Base-by-base conservation (phyloP, 2,329 filamentous ascomycete genomes). In the Rhexocercosporidium sp. region DNA sequence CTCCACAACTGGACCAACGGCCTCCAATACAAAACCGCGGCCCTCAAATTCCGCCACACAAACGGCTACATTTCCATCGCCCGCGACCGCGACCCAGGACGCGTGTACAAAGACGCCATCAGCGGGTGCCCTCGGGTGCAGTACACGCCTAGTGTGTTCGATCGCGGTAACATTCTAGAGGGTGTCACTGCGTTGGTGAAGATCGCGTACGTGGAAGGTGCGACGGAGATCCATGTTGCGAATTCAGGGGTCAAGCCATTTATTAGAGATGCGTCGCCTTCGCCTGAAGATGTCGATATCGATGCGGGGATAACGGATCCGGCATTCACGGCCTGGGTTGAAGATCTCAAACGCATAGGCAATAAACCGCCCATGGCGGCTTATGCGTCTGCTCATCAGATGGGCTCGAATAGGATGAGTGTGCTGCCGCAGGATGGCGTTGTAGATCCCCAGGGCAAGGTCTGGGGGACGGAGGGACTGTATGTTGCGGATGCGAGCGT, bases 381-480 rank as follows among this genome's bases (percentile, higher is more conserved):
- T n/a, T 92, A 88, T 73, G 80, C 83, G 34, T 91, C 88, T n/a
- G 92, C 92, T 20, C 92, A 95, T 78, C 92, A 94, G 81, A 94
- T 94, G 92, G 90, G 91, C 25, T 88, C 88, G 11, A 92, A 90
- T 74, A 83, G 90, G 2, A 95, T 94, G 92, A 88, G 87, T 53
- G 78, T 69, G 8, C 53, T 59, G 3, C 77, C 78, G 64, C 77
- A 79, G 34, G 80, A 80, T 46, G 87, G 88, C 31, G 88, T 89
- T 14, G 88, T 90, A 2, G 86, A 90, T 74, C 77, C 80, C 3
- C 79, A 78, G 68, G 88, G 88, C 1, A 81, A 77, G 69, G 87
- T 93, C 7, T 94, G 90, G 90, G 90, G 86, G 0, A 83, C 82
- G 0, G 80, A 88, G 72, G 86, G 85, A 0, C 75, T 94, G 72